Base-by-base conservation (phyloP, 2,329 filamentous ascomycete genomes). In the Penicillium capsulatum region DNA sequence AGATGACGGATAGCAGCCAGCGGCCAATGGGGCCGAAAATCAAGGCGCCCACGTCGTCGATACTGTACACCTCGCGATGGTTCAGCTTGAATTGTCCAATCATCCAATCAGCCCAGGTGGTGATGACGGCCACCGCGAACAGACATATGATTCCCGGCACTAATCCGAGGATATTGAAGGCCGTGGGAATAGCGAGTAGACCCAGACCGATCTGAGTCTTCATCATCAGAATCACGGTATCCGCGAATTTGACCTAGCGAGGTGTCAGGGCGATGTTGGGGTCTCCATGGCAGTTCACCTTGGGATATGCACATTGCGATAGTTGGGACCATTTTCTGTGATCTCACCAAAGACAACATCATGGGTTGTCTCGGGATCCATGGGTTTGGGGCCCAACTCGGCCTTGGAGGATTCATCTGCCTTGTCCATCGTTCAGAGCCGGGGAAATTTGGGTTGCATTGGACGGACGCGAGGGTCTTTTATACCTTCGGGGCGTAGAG, bases 31-130 rank as follows among this genome's bases (percentile, higher is more conserved):
- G 30, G 4, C 48, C 48, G n/a, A 40, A 29, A 8, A 51, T 36
- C 11, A 51, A 27, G 20, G 27, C 60, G 11, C 76, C 76, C 0
- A 74, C 75, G 45, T 79, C 76, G 29, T 76, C 75, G 61, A 79
- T 78, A 36, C 71, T 72, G 50, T 79, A 77, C 2, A 79, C 74
- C 44, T 76, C 66, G 1, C 71, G 70, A 50, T 78, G 75, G 9
- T 64, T 61, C 20, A 76, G 48, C 50, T 79, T 79, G 61, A 79
- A 79, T 2, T 35, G 31, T 2, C 51, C 72, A 8, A 75, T 60
- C 16, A 73, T 69, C 44, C 70, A 73, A 36, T 64, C 61, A 2
- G 70, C 71, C 72, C 72, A 75, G 2, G 67, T 70, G 0, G 71
- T 73, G 45, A 74, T 71, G 14, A 19, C 43, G 1, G 60, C 67